Evolutionary conservation across 768 basidiomycete species (phyloP).

Genomic region (Naganishia randhawae): DNA sequence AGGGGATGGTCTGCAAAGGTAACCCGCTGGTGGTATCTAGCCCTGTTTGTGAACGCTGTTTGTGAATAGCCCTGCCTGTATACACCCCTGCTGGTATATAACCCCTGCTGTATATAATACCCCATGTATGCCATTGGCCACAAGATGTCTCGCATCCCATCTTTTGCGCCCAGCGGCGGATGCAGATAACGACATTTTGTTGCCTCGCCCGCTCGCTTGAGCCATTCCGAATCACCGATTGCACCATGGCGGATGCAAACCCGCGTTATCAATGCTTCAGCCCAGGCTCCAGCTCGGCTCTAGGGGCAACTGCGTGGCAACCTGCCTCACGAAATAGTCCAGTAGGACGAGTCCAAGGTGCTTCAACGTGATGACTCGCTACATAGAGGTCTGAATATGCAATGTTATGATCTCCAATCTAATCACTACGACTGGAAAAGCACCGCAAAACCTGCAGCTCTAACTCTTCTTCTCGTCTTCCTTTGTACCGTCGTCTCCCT

Average conservation of each 20-base stretch:
- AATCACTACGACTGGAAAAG: not conserved
- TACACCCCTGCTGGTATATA: too few relatives aligned
- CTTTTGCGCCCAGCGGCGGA: not conserved
- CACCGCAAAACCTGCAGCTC: not conserved
- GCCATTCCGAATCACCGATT: not conserved
- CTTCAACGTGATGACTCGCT: too few relatives aligned
- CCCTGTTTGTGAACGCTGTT: too few relatives aligned
- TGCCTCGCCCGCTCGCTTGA: too few relatives aligned
- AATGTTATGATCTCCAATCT: not conserved
- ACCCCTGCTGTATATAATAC: too few relatives aligned
- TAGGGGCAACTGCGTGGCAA: too few relatives aligned
- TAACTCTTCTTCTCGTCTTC: conserved; percentile 21
- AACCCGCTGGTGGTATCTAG: too few relatives aligned
- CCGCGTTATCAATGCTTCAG: not conserved
- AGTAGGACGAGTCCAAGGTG: too few relatives aligned
- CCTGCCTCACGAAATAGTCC: too few relatives aligned
- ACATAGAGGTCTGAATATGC: not conserved
- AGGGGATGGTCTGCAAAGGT: too few relatives aligned
- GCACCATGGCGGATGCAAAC: not conserved
- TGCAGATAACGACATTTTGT: conserved; percentile 1
- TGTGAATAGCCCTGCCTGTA: not conserved
- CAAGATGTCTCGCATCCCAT: not conserved
- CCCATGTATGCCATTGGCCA: not conserved
- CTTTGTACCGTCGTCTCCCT: conserved; percentile 32
- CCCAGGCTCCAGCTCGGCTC: too few relatives aligned